Base-by-base conservation (phyloP, 257 asterid species). In the Solanum bulbocastanum region DNA sequence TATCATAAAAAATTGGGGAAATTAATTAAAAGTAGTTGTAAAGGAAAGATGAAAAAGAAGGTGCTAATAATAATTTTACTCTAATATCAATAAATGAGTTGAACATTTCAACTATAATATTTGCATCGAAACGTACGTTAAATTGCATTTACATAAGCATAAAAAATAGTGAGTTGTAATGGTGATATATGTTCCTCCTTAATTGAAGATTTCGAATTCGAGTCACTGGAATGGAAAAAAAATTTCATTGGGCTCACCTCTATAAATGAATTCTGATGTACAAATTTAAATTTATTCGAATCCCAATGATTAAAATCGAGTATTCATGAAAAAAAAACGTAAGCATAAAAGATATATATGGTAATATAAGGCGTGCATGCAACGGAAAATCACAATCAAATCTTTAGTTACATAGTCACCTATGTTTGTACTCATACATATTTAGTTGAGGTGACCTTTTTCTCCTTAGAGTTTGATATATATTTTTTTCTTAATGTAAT, bases 241-340 rank as follows among this genome's bases (percentile, higher is more conserved):
- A 12, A 25, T 66, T 10, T 25, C 1, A 12, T 12, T 13, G 2
- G 18, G 0, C 74, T 66, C 74, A 5, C 2, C 20, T 25, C 4
- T 3, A 25, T 11, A 2, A n/a, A 65, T 10, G 8, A 25, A 3
- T 1, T 10, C 0, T 4, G 13, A 5, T 25, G 8, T 12, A 10
- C 1, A 5, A n/a, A 65, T n/a, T 65, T n/a, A 12, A 65, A 65
- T 25, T 65, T 65, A 65, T 3, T 23, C 14, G 1, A 23, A 5
- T 0, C 6, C 2, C 3, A n/a, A 62, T 62, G n/a, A 62, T 62
- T 23, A 4, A 62, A 4, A 65, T 0, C 2, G 5, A 62, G 27
- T 5, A 65, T 10, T 3, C 2, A 62, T 5, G 27, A 5, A 12
- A 3, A 62, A 62, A 65, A 13, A 68, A 11, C 2, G 3, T 13